These are phyloP conservation scores for Paramyrothecium roridum DNA, from an alignment of 2,329 filamentous ascomycete genomes.

Conservation along the genomic window DNA sequence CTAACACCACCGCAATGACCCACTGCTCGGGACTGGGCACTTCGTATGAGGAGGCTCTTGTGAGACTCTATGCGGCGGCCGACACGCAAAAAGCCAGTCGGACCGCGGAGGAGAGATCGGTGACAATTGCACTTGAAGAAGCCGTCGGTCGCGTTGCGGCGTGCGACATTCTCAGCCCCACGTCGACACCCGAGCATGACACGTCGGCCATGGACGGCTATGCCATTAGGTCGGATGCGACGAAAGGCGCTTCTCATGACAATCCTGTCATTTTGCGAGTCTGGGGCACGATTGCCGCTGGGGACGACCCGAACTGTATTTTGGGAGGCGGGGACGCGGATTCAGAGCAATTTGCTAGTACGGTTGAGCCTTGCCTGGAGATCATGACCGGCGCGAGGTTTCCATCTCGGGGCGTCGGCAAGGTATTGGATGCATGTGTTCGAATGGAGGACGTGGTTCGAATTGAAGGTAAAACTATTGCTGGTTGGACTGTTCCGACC, in stretches of 20 bases:
- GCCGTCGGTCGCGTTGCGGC: neutral
- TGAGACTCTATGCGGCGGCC: neutral
- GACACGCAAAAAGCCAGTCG: neutral
- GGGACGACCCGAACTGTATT: neutral
- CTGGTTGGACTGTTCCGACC: neutral
- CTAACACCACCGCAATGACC: neutral
- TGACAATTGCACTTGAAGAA: neutral
- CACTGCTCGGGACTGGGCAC: neutral
- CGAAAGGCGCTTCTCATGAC: neutral
- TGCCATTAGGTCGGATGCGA: neutral
- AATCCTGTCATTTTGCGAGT: neutral
- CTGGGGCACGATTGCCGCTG: neutral
- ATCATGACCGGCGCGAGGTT: conserved; percentile 1
- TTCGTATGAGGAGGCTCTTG: neutral
- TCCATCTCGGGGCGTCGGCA: neutral
- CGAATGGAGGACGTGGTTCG: neutral
- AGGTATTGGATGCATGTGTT: neutral
- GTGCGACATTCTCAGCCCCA: neutral
- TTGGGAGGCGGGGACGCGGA: neutral
- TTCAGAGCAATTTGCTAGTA: neutral
- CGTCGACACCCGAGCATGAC: neutral
- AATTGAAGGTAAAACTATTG: neutral
- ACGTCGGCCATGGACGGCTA: conserved; percentile 1
- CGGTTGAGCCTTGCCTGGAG: neutral
- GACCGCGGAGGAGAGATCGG: neutral